Evolutionary conservation across 148 eudicot genomes (phyloP).

Genomic region (Nyssa sinensis): DNA sequence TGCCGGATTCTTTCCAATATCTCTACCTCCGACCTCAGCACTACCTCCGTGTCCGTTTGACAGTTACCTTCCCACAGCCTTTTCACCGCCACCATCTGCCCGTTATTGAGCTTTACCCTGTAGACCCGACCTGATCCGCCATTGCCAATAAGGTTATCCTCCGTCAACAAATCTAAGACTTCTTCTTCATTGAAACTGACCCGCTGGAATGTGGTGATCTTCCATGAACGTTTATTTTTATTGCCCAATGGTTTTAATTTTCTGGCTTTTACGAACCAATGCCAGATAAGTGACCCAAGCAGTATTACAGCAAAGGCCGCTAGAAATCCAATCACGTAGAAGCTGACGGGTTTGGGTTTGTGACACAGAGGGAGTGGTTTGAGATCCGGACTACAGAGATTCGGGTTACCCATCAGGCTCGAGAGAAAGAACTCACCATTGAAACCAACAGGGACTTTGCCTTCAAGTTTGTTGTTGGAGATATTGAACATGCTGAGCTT

Average conservation of each 20-base stretch:
- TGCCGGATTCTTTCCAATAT: conserved; percentile 59
- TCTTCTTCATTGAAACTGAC: conserved; percentile 47
- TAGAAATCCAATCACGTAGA: conserved; percentile 28
- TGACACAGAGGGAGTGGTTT: conserved; percentile 38
- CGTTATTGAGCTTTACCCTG: conserved; percentile 36
- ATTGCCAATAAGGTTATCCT: conserved; percentile 51
- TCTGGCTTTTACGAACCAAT: conserved; percentile 35
- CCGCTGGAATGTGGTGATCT: conserved; percentile 49
- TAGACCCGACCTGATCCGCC: conserved; percentile 71
- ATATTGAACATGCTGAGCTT: conserved; percentile 55
- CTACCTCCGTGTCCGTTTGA: conserved; percentile 29
- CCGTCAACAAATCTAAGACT: conserved; percentile 33
- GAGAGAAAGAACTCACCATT: conserved; percentile 24
- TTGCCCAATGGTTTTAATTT: conserved; percentile 5
- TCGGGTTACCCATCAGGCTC: conserved; percentile 56
- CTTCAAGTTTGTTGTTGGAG: conserved; percentile 60
- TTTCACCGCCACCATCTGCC: conserved; percentile 59
- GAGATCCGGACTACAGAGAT: conserved; percentile 54
- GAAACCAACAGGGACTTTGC: conserved; percentile 52
- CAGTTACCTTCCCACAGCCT: conserved; percentile 36
- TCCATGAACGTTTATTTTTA: conserved; percentile 20
- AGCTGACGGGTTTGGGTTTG: conserved; percentile 22
- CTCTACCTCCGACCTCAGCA: conserved; percentile 61
- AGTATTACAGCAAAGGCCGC: conserved; percentile 30
- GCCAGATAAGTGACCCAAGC: conserved; percentile 34